A percentile compares a stretch with the other conserved stretches of the same genome.
These are phyloP conservation scores for Pleurotus pulmonarius DNA, from an alignment of 768 basidiomycete genomes.

Conservation along the genomic window DNA sequence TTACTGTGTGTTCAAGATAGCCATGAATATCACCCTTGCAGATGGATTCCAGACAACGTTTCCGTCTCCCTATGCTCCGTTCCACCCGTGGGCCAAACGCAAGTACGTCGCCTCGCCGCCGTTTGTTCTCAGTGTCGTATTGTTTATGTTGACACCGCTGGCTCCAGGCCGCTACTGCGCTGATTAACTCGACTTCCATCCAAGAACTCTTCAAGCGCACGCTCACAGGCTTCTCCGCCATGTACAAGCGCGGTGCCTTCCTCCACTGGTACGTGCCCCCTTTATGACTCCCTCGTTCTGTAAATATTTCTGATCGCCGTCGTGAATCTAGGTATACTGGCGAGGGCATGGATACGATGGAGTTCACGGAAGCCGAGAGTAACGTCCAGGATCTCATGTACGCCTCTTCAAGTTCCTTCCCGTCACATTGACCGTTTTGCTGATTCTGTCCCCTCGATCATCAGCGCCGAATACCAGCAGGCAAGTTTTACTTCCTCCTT, in stretches of 20 bases:
- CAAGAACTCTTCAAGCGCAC: conserved; percentile 84
- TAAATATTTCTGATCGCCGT: background rate
- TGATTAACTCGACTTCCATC: conserved; percentile 78
- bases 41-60: conserved; percentile 91
- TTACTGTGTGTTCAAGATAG: background rate
- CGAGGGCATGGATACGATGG: conserved; percentile 87
- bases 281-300: background rate
- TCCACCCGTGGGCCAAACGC: conserved; percentile 75
- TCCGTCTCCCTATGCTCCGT: conserved; percentile 81
- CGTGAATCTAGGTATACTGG: conserved; percentile 58
- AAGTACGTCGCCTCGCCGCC: conserved; percentile 34
- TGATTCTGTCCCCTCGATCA: background rate
- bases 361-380: conserved; percentile 87
- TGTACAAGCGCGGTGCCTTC: conserved; percentile 86
- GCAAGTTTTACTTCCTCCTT: conserved; percentile 27
- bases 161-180: conserved; percentile 58
- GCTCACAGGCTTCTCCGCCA: conserved; percentile 66
- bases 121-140: background rate
- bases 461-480: conserved; percentile 87
- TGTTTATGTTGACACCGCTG: background rate
- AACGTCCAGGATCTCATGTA: conserved; percentile 79
- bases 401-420: conserved; percentile 22
- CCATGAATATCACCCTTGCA: conserved; percentile 20
- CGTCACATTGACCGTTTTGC: conserved; percentile 2
- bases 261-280: conserved; percentile 59